These are phyloP conservation scores for Fraxinus americana DNA, from an alignment of 257 asterid species.

Conservation along the genomic window DNA sequence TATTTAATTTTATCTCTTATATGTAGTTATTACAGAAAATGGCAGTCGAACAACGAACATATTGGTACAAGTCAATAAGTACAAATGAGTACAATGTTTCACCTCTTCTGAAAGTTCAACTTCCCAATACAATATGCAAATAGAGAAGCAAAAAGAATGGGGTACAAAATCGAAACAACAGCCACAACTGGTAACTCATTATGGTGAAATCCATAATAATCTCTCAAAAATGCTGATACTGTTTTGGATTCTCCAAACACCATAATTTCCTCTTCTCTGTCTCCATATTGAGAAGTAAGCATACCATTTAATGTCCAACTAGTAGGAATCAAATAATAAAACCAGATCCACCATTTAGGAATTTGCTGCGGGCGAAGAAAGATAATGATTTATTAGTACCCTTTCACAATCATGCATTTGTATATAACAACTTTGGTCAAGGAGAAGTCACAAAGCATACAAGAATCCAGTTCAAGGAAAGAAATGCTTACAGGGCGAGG, in stretches of 20 bases:
- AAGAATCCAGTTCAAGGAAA: not conserved
- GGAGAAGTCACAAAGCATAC: not conserved
- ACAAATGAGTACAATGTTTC: not conserved
- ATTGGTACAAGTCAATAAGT: not conserved
- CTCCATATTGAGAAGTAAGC: slow-evolving; percentile 53
- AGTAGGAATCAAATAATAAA: slow-evolving; percentile 40
- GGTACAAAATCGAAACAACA: slow-evolving; percentile 36
- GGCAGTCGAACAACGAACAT: not conserved
- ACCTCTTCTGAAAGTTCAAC: slow-evolving; percentile 47
- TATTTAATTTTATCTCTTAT: not conserved
- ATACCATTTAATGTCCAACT: slow-evolving; percentile 46
- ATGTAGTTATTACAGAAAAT: not conserved
- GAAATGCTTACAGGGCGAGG: slow-evolving; percentile 37
- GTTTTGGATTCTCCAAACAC: slow-evolving; percentile 42
- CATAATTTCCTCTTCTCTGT: slow-evolving; percentile 29
- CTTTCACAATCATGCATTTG: not conserved
- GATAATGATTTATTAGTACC: not conserved
- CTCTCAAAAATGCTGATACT: slow-evolving; percentile 32
- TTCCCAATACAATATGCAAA: slow-evolving; percentile 39
- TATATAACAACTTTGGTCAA: not conserved
- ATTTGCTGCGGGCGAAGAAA: slow-evolving; percentile 39
- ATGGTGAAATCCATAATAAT: slow-evolving; percentile 42
- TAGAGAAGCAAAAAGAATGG: slow-evolving; percentile 33
- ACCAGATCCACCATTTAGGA: slow-evolving; percentile 61
- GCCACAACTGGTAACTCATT: slow-evolving; percentile 43